Percentiles rank a stretch among this genome's conserved stretches.
phyloP scores from a whole-genome alignment of 2,329 filamentous ascomycete species.

The Taxawa tesnikishii region DNA sequence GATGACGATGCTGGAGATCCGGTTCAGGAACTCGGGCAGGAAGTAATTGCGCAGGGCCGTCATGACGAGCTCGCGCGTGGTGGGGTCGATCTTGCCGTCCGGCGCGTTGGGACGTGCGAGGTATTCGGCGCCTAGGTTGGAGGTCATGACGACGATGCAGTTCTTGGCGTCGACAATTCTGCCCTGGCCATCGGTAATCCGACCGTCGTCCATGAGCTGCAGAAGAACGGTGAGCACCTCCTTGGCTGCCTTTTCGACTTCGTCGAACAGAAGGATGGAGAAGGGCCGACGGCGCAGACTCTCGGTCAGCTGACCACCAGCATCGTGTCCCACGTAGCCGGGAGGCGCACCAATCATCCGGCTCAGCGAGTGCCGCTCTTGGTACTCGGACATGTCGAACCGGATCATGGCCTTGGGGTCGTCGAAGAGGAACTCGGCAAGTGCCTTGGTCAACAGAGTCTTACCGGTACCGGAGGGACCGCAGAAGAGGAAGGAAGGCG shows the following conservation, averaged over 20 bases:
- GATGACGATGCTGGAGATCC: conserved; percentile 91
- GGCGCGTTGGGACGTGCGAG: conserved; percentile 66
- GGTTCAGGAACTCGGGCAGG: conserved; percentile 95
- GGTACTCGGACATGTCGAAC: conserved; percentile 99
- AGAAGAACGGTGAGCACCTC: conserved; percentile 92
- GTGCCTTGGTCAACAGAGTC: conserved; percentile 88
- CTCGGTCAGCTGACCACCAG: conserved; percentile 91
- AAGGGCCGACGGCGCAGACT: conserved; percentile 88
- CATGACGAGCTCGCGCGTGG: conserved; percentile 83
- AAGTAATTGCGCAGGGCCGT: conserved; percentile 87
- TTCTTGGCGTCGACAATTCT: conserved; percentile 90
- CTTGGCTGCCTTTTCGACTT: conserved; percentile 97
- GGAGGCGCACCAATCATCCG: conserved; percentile 97
- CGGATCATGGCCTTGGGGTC: conserved; percentile 96
- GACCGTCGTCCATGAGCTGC: conserved; percentile 98
- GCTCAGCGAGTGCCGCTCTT: conserved; percentile 88
- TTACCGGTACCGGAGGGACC: conserved; percentile 98
- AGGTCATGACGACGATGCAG: conserved; percentile 99
- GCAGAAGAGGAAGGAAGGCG: conserved; percentile 96
- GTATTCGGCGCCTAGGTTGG: conserved; percentile 89
- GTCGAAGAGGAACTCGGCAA: conserved; percentile 97
- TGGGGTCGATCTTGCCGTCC: conserved; percentile 75
- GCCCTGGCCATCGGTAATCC: conserved; percentile 96
- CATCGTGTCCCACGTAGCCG: conserved; percentile 92
- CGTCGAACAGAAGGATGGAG: conserved; percentile 94